These are phyloP conservation scores for Jacaranda mimosifolia DNA, from an alignment of 257 asterid species.

Conservation along the genomic window DNA sequence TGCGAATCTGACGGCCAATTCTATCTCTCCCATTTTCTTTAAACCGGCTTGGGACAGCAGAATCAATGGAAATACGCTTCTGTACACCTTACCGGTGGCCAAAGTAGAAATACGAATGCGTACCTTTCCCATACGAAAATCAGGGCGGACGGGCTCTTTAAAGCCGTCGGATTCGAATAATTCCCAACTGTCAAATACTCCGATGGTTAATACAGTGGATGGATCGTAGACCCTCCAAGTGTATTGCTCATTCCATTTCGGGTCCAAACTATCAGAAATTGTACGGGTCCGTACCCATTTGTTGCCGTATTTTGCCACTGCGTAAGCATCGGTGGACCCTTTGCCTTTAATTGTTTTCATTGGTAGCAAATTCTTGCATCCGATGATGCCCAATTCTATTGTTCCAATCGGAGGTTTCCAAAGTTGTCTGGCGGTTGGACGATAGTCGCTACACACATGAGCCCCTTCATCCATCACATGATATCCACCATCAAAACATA, in stretches of 20 bases:
- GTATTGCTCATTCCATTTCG: conserved; percentile 93
- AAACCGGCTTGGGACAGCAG: conserved; percentile 65
- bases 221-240: conserved; percentile 93
- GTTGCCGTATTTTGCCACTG: conserved; percentile 82
- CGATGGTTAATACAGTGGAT: conserved; percentile 78
- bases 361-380: conserved; percentile 78
- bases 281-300: conserved; percentile 94
- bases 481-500: conserved; percentile 92
- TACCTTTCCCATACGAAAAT: conserved; percentile 80
- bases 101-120: conserved; percentile 80
- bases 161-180: conserved; percentile 51
- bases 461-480: conserved; percentile 93
- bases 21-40: conserved; percentile 91
- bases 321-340: conserved; percentile 84
- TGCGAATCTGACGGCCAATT: conserved; percentile 67
- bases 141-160: conserved; percentile 54
- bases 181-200: conserved; percentile 85
- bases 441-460: conserved; percentile 82
- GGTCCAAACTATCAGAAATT: conserved; percentile 70
- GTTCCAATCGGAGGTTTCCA: conserved; percentile 82
- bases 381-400: conserved; percentile 77
- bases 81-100: conserved; percentile 65
- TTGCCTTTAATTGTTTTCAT: conserved; percentile 72
- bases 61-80: conserved; percentile 63
- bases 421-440: conserved; percentile 87